phyloP scores from a whole-genome alignment of 345 rosid genomes.

The Bruguiera sexangula region DNA sequence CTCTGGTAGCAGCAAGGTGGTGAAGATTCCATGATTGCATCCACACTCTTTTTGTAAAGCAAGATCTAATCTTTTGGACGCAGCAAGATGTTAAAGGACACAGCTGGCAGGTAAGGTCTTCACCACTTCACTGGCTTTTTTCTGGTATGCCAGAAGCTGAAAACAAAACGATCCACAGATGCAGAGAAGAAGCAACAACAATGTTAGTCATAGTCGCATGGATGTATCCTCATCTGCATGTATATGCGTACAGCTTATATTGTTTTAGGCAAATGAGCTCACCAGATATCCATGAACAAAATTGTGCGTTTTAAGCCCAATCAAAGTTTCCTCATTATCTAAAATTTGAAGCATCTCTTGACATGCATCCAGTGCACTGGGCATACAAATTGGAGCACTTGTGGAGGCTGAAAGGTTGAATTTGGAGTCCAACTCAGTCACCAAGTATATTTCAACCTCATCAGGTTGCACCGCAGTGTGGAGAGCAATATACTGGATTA shows the following conservation, averaged over 20 bases:
- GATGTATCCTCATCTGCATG: not conserved
- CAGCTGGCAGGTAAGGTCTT: slow-evolving; percentile 1
- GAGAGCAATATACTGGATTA: slow-evolving; percentile 61
- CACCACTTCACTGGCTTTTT: slow-evolving; percentile 12
- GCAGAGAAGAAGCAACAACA: not conserved
- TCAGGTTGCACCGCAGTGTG: slow-evolving; percentile 57
- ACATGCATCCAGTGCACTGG: slow-evolving; percentile 22
- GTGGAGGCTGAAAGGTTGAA: slow-evolving; percentile 16
- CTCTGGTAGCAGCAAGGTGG: not conserved
- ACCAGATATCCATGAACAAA: slow-evolving; percentile 39
- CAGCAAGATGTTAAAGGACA: not conserved
- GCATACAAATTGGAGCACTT: not conserved
- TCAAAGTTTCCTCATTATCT: slow-evolving; percentile 40
- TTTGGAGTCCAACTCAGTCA: slow-evolving; percentile 32
- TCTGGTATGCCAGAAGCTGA: slow-evolving; percentile 46
- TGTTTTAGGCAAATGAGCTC: slow-evolving; percentile 9
- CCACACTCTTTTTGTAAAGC: too few relatives aligned
- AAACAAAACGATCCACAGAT: not conserved
- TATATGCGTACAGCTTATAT: not conserved
- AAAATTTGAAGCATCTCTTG: slow-evolving; percentile 36
- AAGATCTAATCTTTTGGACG: too few relatives aligned
- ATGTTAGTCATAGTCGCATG: not conserved
- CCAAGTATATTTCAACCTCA: slow-evolving; percentile 64
- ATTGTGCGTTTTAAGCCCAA: slow-evolving; percentile 23
- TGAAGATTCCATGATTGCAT: too few relatives aligned